A percentile compares a stretch with the other conserved stretches of the same genome.
These are phyloP conservation scores for Claviceps sp. DNA, from an alignment of 2,329 filamentous ascomycete species.

Conservation along the genomic window DNA sequence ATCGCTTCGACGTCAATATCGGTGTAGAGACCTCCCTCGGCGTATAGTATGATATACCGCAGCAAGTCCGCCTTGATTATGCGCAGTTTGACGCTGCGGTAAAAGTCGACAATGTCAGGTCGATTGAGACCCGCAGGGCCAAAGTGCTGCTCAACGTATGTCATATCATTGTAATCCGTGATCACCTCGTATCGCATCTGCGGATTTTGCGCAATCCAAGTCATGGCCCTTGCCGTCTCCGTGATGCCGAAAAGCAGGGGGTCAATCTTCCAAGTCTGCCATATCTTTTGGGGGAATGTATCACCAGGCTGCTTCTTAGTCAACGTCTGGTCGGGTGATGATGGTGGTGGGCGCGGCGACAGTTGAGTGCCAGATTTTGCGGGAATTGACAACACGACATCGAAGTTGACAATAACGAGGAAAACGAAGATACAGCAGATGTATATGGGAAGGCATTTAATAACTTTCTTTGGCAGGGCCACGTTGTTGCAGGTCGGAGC, in stretches of 20 bases:
- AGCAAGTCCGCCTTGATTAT: constrained; percentile 57
- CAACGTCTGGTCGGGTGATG: neutral
- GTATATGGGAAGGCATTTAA: constrained; percentile 33
- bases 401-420: neutral
- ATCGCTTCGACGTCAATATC: constrained; percentile 31
- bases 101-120: constrained; percentile 50
- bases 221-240: constrained; percentile 45
- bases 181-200: constrained; percentile 54
- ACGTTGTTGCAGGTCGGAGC: constrained; percentile 18
- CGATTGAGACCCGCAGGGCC: constrained; percentile 52
- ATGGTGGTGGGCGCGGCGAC: neutral
- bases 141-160: constrained; percentile 56
- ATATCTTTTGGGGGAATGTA: constrained; percentile 54
- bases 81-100: constrained; percentile 43
- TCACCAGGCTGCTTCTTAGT: constrained; percentile 11
- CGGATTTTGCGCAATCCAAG: constrained; percentile 55
- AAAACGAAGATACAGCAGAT: constrained; percentile 29
- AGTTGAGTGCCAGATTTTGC: neutral
- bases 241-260: constrained; percentile 52
- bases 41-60: constrained; percentile 58
- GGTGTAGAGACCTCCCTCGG: constrained; percentile 61
- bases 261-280: constrained; percentile 65
- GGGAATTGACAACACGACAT: neutral
- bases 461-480: constrained; percentile 32
- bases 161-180: constrained; percentile 53